Conservation (phyloP, 768 basidiomycete genomes). For the Cystoderma amianthinum region DNA sequence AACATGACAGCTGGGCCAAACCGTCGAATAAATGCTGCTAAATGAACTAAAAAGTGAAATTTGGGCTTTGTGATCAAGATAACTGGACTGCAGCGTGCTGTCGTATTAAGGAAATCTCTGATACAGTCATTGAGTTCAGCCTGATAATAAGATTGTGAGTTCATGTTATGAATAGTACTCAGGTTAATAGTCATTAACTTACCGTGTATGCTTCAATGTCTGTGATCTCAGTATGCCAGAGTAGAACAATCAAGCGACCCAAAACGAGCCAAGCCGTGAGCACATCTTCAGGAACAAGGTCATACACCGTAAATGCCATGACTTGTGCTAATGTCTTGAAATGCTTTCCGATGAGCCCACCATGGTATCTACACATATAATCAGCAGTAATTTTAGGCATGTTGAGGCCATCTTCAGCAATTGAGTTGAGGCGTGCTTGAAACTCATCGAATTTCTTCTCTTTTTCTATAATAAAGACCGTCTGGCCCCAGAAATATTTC, state of each 20-base stretch:
- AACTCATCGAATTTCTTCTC: no score
- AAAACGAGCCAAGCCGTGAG: constrained; percentile 25
- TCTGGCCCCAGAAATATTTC: constrained; percentile 46
- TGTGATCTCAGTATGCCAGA: constrained; percentile 31
- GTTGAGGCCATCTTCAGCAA: no score
- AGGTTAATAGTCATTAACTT: not conserved
- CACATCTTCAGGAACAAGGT: constrained; percentile 17
- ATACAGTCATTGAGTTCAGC: constrained; percentile 18
- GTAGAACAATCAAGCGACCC: constrained; percentile 21
- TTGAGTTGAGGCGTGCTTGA: no score
- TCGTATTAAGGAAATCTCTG: constrained; percentile 23
- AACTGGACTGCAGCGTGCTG: constrained; percentile 17
- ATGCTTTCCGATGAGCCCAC: constrained; percentile 27
- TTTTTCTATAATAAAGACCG: no score
- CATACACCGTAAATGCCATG: constrained; percentile 28
- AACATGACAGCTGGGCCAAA: constrained; percentile 37
- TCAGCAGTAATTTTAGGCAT: no score
- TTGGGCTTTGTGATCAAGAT: constrained; percentile 37
- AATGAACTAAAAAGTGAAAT: constrained; percentile 32
- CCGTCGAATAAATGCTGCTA: constrained; percentile 23
- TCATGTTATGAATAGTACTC: constrained; percentile 1
- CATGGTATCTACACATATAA: constrained; percentile 27
- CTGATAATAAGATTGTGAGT: constrained; percentile 9
- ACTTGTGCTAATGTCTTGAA: constrained; percentile 25
- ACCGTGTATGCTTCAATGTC: constrained; percentile 26